Conservation (phyloP, 23 red algal genomes). For the Gracilaria gracilis region DNA sequence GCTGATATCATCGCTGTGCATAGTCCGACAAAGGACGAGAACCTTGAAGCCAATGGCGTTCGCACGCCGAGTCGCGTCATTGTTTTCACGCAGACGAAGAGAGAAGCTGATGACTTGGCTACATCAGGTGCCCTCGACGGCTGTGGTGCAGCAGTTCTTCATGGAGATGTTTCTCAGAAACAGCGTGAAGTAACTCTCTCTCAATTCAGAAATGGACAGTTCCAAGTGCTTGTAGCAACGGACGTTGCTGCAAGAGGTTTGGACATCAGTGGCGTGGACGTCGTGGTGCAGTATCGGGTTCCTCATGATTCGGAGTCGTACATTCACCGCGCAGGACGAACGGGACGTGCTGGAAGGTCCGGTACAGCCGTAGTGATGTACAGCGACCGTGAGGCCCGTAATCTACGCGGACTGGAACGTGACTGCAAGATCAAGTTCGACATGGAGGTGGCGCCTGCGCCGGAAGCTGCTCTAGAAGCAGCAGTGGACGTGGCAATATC, state of each 20-base stretch:
- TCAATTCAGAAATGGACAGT: constrained; percentile 90
- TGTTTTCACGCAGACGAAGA: constrained; percentile 96
- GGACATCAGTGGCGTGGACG: constrained; percentile 94
- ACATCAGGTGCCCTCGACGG: constrained; percentile 80
- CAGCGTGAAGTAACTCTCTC: constrained; percentile 91
- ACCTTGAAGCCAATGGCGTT: neutral
- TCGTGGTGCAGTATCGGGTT: constrained; percentile 91
- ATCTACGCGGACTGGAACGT: constrained; percentile 72
- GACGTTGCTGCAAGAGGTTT: constrained; percentile 98
- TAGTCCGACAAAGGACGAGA: constrained; percentile 8
- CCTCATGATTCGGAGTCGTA: constrained; percentile 89
- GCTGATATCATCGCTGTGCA: constrained; percentile 86
- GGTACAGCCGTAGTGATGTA: constrained; percentile 95
- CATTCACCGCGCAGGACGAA: constrained; percentile 94
- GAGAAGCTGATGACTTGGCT: constrained; percentile 93
- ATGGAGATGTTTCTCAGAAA: constrained; percentile 95
- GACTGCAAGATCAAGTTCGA: constrained; percentile 89
- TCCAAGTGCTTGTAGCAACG: constrained; percentile 94
- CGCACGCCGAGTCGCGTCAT: constrained; percentile 79
- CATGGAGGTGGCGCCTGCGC: constrained; percentile 74
- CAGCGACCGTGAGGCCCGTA: constrained; percentile 71
- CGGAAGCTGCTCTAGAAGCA: constrained; percentile 76
- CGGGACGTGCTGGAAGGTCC: constrained; percentile 86
- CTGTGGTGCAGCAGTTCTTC: constrained; percentile 89
- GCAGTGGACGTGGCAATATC: constrained; percentile 69